Percentiles rank a stretch among this genome's conserved stretches.
These are phyloP conservation scores for Spatholobus suberectus DNA, from an alignment of 306 rosid genomes.

Conservation along the genomic window DNA sequence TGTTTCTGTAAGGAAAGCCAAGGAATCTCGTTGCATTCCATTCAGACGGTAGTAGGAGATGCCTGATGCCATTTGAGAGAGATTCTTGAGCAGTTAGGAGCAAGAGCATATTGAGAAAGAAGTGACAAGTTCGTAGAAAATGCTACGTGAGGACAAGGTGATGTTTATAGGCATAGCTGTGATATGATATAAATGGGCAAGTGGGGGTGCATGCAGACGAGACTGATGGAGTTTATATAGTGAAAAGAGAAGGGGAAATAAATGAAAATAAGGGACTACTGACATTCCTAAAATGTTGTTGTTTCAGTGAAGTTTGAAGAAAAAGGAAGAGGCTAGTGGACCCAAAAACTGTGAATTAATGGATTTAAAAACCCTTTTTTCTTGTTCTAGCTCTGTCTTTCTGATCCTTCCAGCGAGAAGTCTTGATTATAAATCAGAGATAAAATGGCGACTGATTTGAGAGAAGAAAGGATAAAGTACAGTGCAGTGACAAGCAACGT, in stretches of 20 bases:
- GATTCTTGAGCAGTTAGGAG: constrained; percentile 31
- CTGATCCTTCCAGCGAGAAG: constrained; percentile 41
- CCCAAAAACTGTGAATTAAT: constrained; percentile 42
- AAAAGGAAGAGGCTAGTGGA: constrained; percentile 39
- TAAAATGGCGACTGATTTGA: constrained; percentile 61
- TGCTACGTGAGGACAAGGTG: background rate
- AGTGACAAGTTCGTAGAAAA: constrained; percentile 37
- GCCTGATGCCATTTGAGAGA: constrained; percentile 35
- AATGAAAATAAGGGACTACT: constrained; percentile 41
- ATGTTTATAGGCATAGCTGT: constrained; percentile 14
- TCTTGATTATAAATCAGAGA: constrained; percentile 44
- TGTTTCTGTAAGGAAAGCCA: constrained; percentile 27
- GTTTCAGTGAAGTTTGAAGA: constrained; percentile 45
- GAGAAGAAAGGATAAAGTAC: constrained; percentile 59
- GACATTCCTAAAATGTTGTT: constrained; percentile 57
- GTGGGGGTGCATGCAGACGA: constrained; percentile 36
- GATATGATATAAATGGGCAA: constrained; percentile 59
- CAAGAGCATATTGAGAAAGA: constrained; percentile 47
- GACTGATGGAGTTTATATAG: constrained; percentile 54
- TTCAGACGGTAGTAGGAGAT: background rate
- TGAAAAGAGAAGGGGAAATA: constrained; percentile 31
- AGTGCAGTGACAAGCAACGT: constrained; percentile 57
- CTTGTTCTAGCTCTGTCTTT: background rate
- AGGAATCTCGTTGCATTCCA: constrained; percentile 17
- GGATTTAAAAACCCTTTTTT: background rate